These are phyloP conservation scores for Cladosporium sp. DNA, from an alignment of 2,329 filamentous ascomycete species.

Conservation along the genomic window DNA sequence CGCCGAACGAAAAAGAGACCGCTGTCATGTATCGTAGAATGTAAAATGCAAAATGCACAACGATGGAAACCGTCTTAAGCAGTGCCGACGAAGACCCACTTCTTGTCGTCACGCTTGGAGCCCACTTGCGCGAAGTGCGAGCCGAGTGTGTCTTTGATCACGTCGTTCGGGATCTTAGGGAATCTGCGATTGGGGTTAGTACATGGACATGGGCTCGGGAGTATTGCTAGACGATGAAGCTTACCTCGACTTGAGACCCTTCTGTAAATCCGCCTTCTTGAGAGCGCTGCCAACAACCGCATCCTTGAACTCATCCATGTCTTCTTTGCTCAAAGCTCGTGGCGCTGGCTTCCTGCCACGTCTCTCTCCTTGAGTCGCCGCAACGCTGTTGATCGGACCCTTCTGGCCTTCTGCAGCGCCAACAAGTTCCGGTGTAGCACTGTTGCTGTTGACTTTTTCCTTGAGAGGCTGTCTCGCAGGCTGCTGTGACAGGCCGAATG, in stretches of 20 bases:
- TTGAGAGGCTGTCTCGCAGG: constrained; percentile 39
- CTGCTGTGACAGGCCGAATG: constrained; percentile 8
- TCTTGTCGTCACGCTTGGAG: constrained; percentile 63
- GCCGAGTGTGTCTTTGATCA: constrained; percentile 70
- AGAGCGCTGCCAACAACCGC: constrained; percentile 70
- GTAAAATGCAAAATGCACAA: constrained; percentile 1
- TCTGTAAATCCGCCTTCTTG: constrained; percentile 72
- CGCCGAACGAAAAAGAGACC: not conserved
- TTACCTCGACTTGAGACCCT: constrained; percentile 70
- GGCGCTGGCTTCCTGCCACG: constrained; percentile 38
- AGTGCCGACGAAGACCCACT: constrained; percentile 51
- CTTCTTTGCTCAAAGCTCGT: constrained; percentile 57
- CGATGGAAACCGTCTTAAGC: not conserved
- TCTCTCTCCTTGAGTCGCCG: constrained; percentile 32
- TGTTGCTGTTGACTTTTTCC: constrained; percentile 37
- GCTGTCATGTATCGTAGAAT: constrained; percentile 17
- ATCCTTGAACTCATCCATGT: constrained; percentile 67
- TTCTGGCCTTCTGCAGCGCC: constrained; percentile 35
- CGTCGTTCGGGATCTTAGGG: constrained; percentile 66
- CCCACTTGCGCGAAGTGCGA: constrained; percentile 64
- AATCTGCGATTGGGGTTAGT: constrained; percentile 51
- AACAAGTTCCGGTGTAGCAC: constrained; percentile 27
- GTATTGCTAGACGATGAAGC: constrained; percentile 22
- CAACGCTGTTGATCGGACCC: constrained; percentile 35
- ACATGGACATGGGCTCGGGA: not conserved